Base-by-base conservation (phyloP, 2,329 filamentous ascomycete genomes). In the Spiromastix sp. region DNA sequence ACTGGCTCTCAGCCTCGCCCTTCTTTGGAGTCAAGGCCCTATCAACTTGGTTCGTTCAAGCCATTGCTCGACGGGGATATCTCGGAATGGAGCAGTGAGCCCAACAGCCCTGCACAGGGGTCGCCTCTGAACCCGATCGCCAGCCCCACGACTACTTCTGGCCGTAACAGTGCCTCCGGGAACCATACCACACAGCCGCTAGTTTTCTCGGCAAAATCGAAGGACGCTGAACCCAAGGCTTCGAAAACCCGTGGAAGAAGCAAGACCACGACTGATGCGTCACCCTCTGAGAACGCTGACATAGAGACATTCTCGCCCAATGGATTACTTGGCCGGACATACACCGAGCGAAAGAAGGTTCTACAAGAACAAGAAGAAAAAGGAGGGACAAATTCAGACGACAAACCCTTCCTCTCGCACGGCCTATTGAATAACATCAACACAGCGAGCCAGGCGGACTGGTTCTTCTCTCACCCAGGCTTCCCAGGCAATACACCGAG, bases 21-120 rank as follows among this genome's bases (percentile, higher is more conserved):
- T 36, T 41, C 39, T 19, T 38, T 25, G n/a, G 33, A 38, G 30
- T 42, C 45, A 32, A 37, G 21, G n/a, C 43, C 82, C 68, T 66
- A 75, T 62, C 48, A 79, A 40, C 51, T 83, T 34, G 80, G 79
- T 4, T 70, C 73, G 2, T 82, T 82, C 55, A 68, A 75, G 44
- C 80, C 83, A 1, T 58, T 86, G 3, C 56, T 86, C 6, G 76
- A 85, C 40, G 59, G 77, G 49, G 64, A 70, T 25, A 65, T 26
- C 2, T 20, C 33, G 3, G 9, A 16, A n/a, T 40, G 33, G 28
- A 26, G 33, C 13, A 22, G 11, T 9, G 69, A 5, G 75, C 28
- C 12, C 17, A 27, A 17, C 32, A n/a, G 9, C 18, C 19, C 17
- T 7, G 9, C 9, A 25, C 22, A 10, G 12, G 22, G 12, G 10